Evolutionary conservation across 1,284 basidiomycete genomes (phyloP), one percentile per base, ranked within the genome.

Genomic region (Apiotrichum mycotoxinovorans): DNA sequence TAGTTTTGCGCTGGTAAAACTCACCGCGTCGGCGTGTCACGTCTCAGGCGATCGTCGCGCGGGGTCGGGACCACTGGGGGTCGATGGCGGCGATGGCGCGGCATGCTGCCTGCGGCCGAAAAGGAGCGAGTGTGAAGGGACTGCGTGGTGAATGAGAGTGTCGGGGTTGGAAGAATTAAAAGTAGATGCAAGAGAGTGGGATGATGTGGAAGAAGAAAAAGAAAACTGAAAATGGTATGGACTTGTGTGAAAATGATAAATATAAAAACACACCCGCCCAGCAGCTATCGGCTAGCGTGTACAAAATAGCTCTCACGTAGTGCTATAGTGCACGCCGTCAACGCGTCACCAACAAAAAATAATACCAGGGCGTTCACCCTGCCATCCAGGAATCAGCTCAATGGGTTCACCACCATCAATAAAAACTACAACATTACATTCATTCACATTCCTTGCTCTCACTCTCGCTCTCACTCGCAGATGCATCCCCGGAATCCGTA

Each of bases 401-500:
- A n/a, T n/a, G n/a, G n/a, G n/a, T n/a, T n/a, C n/a, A n/a, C n/a
- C n/a, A n/a, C n/a, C n/a, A n/a, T n/a, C n/a, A n/a, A n/a, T n/a
- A n/a, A n/a, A n/a, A n/a, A n/a, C n/a, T 12, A 30, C 30, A 30
- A 30, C 30, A 30, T n/a, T 30, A 30, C 30, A 30, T 30, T 12
- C 5, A 30, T 12, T 38, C 5, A 20, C 20, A 41, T 5, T 9
- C 1, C 4, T 11, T 18, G n/a, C 18, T 1, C 42, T 15, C 42
- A 12, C 23, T 25, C 3, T 25, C 14, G 25, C 23, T 8, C 3
- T 15, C 15, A 35, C n/a, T 8, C 48, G 23, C 26, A 42, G 20
- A 78, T 79, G 77, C 76, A 77, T 56, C 66, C 71, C 5, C 58
- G 61, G 34, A 80, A 78, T 56, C 75, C 68, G 0, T 80, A 80